These are phyloP conservation scores for Schwanniomyces yamadae DNA, from an alignment of 805 yeast genomes.

Conservation along the genomic window DNA sequence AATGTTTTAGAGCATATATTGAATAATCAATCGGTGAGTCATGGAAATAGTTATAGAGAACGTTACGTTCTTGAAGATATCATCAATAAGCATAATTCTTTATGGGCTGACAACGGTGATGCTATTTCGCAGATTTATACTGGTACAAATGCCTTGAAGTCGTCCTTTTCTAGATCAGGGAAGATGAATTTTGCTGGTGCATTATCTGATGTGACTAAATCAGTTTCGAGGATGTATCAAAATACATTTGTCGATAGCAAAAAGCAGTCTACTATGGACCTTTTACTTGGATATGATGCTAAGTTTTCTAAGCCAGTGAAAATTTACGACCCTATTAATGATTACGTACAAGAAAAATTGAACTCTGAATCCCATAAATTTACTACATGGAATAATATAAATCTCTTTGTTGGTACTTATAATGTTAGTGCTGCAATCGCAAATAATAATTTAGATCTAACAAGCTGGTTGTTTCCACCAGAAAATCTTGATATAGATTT, in stretches of 20 bases:
- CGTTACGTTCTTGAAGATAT: constrained; percentile 45
- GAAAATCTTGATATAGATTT: constrained; percentile 36
- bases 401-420: constrained; percentile 78
- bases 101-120: constrained; percentile 77
- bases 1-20: constrained; percentile 55
- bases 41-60: constrained; percentile 20
- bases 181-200: constrained; percentile 97
- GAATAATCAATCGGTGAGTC: constrained; percentile 21
- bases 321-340: constrained; percentile 85
- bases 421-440: constrained; percentile 75
- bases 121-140: constrained; percentile 63
- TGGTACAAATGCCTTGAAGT: constrained; percentile 64
- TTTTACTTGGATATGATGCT: constrained; percentile 76
- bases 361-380: constrained; percentile 49
- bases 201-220: constrained; percentile 93
- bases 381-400: constrained; percentile 58
- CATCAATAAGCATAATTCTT: constrained; percentile 70
- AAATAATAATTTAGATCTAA: constrained; percentile 54
- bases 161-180: constrained; percentile 91
- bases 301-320: constrained; percentile 63
- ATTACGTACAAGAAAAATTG: constrained; percentile 71
- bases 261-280: constrained; percentile 86
- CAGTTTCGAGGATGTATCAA: constrained; percentile 91
- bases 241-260: constrained; percentile 92
- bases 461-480: constrained; percentile 79